Evolutionary conservation across 2,329 filamentous ascomycete genomes (phyloP).

Genomic region (Allantophomopsis cytisporea): DNA sequence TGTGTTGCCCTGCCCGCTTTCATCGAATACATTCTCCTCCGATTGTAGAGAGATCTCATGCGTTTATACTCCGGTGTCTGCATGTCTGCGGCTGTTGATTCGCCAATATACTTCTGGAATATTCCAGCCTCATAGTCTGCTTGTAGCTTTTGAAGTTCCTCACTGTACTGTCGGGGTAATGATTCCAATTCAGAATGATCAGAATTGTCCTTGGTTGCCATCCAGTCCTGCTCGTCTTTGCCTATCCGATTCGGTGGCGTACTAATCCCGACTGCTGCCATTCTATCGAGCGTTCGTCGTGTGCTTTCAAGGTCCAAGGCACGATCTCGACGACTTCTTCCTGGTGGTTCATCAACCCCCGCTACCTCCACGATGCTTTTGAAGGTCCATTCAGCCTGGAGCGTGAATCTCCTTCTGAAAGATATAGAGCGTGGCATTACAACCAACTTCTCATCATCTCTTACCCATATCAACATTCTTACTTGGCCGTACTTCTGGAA

Average conservation of each 20-base stretch:
- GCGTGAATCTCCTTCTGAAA: conserved; percentile 37
- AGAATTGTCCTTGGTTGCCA: too few species aligned
- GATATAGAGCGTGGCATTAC: conserved; percentile 47
- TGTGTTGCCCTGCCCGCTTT: too few species aligned
- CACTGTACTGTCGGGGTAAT: too few species aligned
- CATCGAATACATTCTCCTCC: background rate
- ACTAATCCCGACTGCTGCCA: conserved; percentile 26
- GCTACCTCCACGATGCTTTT: conserved; percentile 47
- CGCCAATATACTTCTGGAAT: background rate
- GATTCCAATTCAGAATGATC: too few species aligned
- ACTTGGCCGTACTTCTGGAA: conserved; percentile 70
- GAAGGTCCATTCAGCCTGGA: conserved; percentile 47
- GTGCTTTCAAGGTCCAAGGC: conserved; percentile 33
- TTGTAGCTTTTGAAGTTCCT: too few species aligned
- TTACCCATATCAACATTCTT: conserved; percentile 64
- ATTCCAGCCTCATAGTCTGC: background rate
- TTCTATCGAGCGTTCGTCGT: conserved; percentile 25
- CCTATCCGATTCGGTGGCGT: conserved; percentile 32
- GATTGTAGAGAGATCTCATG: background rate
- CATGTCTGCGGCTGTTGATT: too few species aligned
- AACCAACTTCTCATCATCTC: conserved; percentile 40
- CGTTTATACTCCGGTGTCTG: background rate
- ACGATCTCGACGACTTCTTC: conserved; percentile 25
- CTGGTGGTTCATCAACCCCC: conserved; percentile 11
- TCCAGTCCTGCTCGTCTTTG: conserved; percentile 11